Percentiles rank a stretch among this genome's conserved stretches.
phyloP scores from a whole-genome alignment of 139 green algal genomes.

The Micractinium conductrix region DNA sequence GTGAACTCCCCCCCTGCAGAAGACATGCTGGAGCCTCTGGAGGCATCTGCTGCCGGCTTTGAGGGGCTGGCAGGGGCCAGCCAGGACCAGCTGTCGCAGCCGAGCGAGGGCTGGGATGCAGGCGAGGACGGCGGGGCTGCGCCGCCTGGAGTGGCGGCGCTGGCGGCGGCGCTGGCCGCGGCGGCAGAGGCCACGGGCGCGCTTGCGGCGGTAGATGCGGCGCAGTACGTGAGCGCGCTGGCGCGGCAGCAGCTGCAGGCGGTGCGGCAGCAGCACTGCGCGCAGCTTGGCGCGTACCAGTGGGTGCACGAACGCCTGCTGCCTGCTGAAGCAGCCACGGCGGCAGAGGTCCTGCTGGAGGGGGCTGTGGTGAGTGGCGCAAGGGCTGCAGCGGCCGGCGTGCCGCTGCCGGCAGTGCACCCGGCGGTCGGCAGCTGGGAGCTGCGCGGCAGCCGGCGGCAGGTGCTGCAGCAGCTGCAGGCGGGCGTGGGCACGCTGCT shows the following conservation, averaged over 20 bases:
- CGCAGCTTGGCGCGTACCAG: constrained; percentile 11
- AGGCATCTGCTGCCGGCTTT: not conserved
- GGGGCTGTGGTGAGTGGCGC: not conserved
- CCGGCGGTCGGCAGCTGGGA: not conserved
- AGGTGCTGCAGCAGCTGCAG: constrained; percentile 14
- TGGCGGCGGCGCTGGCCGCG: constrained; percentile 10
- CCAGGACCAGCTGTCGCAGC: not conserved
- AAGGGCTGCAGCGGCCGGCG: not conserved
- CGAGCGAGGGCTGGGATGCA: not conserved
- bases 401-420: not conserved
- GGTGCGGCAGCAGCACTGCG: constrained; percentile 1
- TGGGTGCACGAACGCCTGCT: constrained; percentile 24
- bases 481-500: constrained; percentile 9
- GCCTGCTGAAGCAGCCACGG: not conserved
- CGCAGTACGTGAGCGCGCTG: constrained; percentile 25
- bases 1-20: not conserved
- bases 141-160: not conserved
- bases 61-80: not conserved
- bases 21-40: constrained; percentile 15
- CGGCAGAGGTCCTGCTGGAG: not conserved
- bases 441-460: not conserved
- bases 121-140: too few relatives aligned
- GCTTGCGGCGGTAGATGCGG: constrained; percentile 32
- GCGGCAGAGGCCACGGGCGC: not conserved
- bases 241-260: constrained; percentile 30